Percentiles rank a stretch among this genome's conserved stretches.
These are phyloP conservation scores for Globisporangium rhizosaccharum DNA, from an alignment of 352 stramenopile species.

Conservation along the genomic window DNA sequence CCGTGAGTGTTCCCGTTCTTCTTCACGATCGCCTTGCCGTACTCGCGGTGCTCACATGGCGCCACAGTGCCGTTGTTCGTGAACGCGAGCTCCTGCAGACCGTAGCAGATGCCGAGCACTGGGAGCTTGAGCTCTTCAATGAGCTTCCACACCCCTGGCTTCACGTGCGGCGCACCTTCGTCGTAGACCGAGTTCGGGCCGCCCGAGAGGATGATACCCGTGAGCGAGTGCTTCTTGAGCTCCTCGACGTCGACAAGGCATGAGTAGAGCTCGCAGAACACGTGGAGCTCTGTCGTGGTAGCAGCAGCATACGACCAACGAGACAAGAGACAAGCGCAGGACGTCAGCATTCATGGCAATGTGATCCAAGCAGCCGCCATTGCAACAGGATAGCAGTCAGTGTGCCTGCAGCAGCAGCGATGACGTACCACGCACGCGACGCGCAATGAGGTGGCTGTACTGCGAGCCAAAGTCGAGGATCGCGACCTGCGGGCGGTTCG, in stretches of 20 bases:
- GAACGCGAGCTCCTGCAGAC: slow-evolving; percentile 93
- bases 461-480: slow-evolving; percentile 99
- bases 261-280: slow-evolving; percentile 99
- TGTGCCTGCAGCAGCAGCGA: background rate
- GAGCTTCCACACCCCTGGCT: slow-evolving; percentile 93
- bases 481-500: slow-evolving; percentile 93
- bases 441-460: slow-evolving; percentile 99
- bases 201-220: slow-evolving; percentile 97
- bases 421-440: slow-evolving; percentile 88
- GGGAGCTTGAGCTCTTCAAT: slow-evolving; percentile 95
- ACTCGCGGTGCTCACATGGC: slow-evolving; percentile 93
- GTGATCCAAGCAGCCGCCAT: background rate
- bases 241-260: slow-evolving; percentile 93
- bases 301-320: slow-evolving; percentile 2
- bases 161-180: slow-evolving; percentile 92
- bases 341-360: background rate
- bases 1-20: slow-evolving; percentile 49
- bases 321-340: slow-evolving; percentile 11
- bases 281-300: slow-evolving; percentile 86
- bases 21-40: slow-evolving; percentile 95
- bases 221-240: slow-evolving; percentile 91
- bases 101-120: slow-evolving; percentile 98
- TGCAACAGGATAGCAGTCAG: background rate
- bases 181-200: slow-evolving; percentile 97
- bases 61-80: slow-evolving; percentile 95